Evolutionary conservation across 805 yeast species (phyloP).

Genomic region (Saturnispora saitoi): DNA sequence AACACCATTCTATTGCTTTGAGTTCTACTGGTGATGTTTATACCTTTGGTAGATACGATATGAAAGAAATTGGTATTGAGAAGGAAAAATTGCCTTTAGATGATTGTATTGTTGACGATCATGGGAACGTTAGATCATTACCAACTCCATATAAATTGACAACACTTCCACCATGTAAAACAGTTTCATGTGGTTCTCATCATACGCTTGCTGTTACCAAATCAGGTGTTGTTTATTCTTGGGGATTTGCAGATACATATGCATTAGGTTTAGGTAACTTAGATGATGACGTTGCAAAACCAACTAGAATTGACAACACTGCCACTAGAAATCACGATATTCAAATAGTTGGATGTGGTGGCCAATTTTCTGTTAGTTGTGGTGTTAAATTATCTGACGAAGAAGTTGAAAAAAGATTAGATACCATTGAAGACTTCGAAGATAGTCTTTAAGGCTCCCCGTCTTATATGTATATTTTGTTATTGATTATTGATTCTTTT

Average conservation of each 20-base stretch:
- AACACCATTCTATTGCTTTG: constrained; percentile 83
- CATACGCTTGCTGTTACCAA: constrained; percentile 81
- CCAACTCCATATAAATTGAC: constrained; percentile 73
- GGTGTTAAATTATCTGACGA: constrained; percentile 56
- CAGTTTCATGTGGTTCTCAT: constrained; percentile 80
- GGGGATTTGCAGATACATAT: constrained; percentile 98
- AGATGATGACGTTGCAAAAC: constrained; percentile 78
- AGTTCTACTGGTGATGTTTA: constrained; percentile 64
- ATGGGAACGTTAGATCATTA: constrained; percentile 73
- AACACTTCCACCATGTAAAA: constrained; percentile 47
- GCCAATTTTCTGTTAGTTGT: constrained; percentile 88
- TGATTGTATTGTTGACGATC: constrained; percentile 63
- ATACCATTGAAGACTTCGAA: constrained; percentile 37
- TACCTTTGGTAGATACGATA: constrained; percentile 86
- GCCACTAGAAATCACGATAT: constrained; percentile 82
- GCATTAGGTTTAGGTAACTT: constrained; percentile 87
- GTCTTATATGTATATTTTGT: background rate
- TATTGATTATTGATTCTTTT: background rate
- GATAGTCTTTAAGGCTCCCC: background rate
- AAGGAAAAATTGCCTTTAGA: constrained; percentile 57
- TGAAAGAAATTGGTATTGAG: constrained; percentile 84
- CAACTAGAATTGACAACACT: constrained; percentile 86
- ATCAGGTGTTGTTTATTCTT: constrained; percentile 80
- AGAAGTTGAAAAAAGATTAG: constrained; percentile 41
- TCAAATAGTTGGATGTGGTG: constrained; percentile 79